Conservation (phyloP, 177 flowering plant genomes). For the Tripterygium wilfordii region DNA sequence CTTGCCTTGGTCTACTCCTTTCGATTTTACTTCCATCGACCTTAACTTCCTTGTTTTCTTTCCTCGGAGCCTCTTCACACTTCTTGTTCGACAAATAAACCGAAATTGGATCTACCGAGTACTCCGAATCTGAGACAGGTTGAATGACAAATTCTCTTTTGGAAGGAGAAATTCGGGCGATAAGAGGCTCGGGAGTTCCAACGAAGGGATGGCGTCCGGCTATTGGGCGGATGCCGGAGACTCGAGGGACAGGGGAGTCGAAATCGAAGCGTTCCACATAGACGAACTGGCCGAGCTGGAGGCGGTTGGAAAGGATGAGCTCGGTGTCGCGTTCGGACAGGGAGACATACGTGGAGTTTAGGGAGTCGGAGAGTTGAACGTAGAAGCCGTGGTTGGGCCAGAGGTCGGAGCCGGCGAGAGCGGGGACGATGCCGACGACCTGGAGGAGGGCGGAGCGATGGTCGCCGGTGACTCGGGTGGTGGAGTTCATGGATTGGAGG, state of each 20-base stretch:
- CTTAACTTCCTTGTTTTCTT: conserved; percentile 7
- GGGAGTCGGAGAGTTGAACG: conserved; percentile 88
- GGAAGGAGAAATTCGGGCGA: conserved; percentile 49
- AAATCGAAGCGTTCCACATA: conserved; percentile 68
- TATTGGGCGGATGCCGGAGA: conserved; percentile 60
- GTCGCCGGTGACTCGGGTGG: conserved; percentile 65
- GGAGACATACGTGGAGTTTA: conserved; percentile 87
- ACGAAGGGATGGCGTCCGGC: conserved; percentile 74
- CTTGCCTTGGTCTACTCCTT: conserved; percentile 23
- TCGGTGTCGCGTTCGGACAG: conserved; percentile 77
- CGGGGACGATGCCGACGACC: conserved; percentile 79
- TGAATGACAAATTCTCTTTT: conserved; percentile 68
- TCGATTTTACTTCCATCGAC: conserved; percentile 1
- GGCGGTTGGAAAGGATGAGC: conserved; percentile 76
- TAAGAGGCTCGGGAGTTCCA: conserved; percentile 65
- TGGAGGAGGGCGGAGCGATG: conserved; percentile 84
- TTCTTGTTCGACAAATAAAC: conserved; percentile 33
- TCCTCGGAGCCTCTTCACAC: conserved; percentile 1
- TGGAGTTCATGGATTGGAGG: conserved; percentile 76
- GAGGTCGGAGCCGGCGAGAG: conserved; percentile 63
- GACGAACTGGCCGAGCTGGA: conserved; percentile 89
- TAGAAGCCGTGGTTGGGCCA: conserved; percentile 86
- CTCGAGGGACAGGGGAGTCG: conserved; percentile 70
- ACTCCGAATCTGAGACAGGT: conserved; percentile 56
- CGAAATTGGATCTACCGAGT: conserved; percentile 46